A percentile compares a stretch with the other conserved stretches of the same genome.
Conservation (phyloP, 176 grass and related monocot genomes). For the Tillandsia leiboldiana region DNA sequence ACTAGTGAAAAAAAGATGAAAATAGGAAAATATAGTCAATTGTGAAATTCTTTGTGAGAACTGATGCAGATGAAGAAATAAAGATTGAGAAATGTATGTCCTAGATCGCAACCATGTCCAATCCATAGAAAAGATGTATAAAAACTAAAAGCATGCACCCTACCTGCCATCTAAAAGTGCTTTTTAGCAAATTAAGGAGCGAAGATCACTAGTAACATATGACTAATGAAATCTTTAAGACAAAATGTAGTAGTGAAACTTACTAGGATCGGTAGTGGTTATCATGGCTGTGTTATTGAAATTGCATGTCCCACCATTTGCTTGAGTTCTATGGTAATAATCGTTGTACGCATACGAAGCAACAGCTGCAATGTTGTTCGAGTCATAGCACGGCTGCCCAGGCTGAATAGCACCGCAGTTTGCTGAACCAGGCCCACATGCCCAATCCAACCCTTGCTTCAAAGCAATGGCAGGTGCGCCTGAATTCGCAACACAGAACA, state of each 20-base stretch:
- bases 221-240: conserved; percentile 10
- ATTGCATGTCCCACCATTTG: conserved; percentile 83
- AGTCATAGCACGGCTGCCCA: conserved; percentile 71
- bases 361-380: conserved; percentile 66
- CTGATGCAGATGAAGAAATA: no score
- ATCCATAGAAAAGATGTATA: background rate
- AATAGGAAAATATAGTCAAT: no score
- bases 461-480: conserved; percentile 44
- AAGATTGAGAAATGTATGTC: background rate
- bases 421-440: conserved; percentile 89
- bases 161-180: background rate
- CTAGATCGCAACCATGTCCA: background rate
- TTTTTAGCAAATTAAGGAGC: background rate
- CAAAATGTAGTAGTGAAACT: conserved; percentile 11
- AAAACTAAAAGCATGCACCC: background rate
- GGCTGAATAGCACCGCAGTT: conserved; percentile 90
- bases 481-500: conserved; percentile 88
- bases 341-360: conserved; percentile 92
- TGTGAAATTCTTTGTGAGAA: no score
- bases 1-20: no score
- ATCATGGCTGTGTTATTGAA: conserved; percentile 83
- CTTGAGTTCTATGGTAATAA: conserved; percentile 91
- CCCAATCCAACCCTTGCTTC: conserved; percentile 96
- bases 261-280: conserved; percentile 88
- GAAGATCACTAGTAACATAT: background rate